These are phyloP conservation scores for Knoxdaviesia capensis DNA, from an alignment of 2,329 filamentous ascomycete species.

Conservation along the genomic window DNA sequence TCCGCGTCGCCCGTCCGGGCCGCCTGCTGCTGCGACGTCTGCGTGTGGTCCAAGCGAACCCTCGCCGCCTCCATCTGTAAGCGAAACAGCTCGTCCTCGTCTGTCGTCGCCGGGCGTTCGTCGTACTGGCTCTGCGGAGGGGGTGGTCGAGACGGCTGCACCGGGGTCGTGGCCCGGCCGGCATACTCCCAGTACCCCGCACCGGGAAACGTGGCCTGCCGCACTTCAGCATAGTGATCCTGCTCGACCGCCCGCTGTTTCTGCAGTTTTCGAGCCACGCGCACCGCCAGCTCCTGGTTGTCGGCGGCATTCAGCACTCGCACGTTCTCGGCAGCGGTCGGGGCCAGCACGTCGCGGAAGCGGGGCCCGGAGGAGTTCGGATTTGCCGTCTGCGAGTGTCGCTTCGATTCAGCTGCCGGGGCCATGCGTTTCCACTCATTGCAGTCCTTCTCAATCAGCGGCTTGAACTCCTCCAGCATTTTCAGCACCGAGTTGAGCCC, in stretches of 20 bases:
- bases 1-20: slow-evolving; percentile 7
- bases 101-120: slow-evolving; percentile 2
- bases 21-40: slow-evolving; percentile 4
- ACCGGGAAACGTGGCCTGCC: slow-evolving; percentile 33
- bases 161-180: slow-evolving; percentile 21
- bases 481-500: slow-evolving; percentile 38
- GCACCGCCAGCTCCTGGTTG: slow-evolving; percentile 56
- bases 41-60: slow-evolving; percentile 6
- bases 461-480: slow-evolving; percentile 61
- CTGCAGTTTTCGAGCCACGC: slow-evolving; percentile 55
- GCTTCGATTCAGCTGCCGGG: slow-evolving; percentile 6
- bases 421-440: slow-evolving; percentile 43
- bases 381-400: background rate
- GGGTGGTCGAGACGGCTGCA: background rate
- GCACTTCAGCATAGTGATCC: slow-evolving; percentile 15
- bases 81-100: slow-evolving; percentile 23
- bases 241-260: slow-evolving; percentile 24
- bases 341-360: slow-evolving; percentile 10
- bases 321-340: slow-evolving; percentile 18
- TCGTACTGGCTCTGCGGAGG: background rate
- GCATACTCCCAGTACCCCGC: slow-evolving; percentile 28
- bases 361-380: background rate
- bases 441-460: slow-evolving; percentile 51
- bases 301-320: slow-evolving; percentile 44
- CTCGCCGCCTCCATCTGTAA: slow-evolving; percentile 33